Base-by-base conservation (phyloP, 441 rosid genomes). In the Omphalea diandra region DNA sequence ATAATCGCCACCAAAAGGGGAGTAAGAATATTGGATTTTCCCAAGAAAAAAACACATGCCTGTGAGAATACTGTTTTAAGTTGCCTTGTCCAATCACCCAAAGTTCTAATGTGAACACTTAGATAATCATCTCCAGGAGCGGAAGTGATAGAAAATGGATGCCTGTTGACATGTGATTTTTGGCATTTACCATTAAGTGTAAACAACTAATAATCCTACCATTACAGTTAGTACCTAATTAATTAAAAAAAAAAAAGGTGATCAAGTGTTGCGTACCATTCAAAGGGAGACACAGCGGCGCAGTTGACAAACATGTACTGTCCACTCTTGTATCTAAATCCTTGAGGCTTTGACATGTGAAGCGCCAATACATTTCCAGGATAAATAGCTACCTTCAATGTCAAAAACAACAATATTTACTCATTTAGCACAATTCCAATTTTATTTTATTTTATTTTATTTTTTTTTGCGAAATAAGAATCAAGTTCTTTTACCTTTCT, bases 131-230 rank as follows among this genome's bases (percentile, higher is more conserved):
- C 97, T 64, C 93, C 96, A 0, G 98, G 99, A 38, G 98, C 86
- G 2, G 99, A 94, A 38, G 99, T 92, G 43, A 94, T 94, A n/a
- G 99, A 94, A 77, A 94, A 94, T 12, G 99, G 99, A 70, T 94
- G 99, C 96, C 95, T 89, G 83, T 58, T 4, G 22, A 35, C 49
- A 52, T 69, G 44, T 47, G 44, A 60, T 11, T 68, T 44, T 44
- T 44, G 9, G 46, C 7, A 9, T 31, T 4, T 49, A 49, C 3
- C 35, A 3, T 41, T 26, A 43, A 63, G 50, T 17, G 27, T 5
- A 12, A 26, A 11, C 50, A 40, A 63, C 10, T 18, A 35, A 4
- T 35, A 4, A 9, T n/a, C n/a, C 1, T 3, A 27, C 14, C 36
- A 49, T 49, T 17, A 5, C 11, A 49, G 36, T 8, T n/a, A 59